Conservation (phyloP, 140 eudicot genomes). For the Erigeron philadelphicus region DNA sequence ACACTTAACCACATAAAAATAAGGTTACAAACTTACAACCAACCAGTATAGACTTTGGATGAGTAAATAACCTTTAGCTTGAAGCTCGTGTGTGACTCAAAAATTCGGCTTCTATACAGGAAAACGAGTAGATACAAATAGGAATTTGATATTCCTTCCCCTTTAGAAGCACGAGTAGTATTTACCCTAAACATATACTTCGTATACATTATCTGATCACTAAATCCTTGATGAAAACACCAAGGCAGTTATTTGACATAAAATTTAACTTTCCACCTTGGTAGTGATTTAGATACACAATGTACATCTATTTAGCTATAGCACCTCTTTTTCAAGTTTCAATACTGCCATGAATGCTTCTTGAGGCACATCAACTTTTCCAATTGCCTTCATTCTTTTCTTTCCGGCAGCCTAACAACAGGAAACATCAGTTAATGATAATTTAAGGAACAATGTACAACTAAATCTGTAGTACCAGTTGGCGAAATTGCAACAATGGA, state of each 20-base stretch:
- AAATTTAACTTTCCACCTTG: conserved; percentile 16
- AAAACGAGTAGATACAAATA: neutral
- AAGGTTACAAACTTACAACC: no score
- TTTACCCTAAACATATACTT: neutral
- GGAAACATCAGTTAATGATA: neutral
- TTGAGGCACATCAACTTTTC: conserved; percentile 93
- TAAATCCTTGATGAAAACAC: conserved; percentile 14
- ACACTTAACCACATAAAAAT: no score
- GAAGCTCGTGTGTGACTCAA: neutral
- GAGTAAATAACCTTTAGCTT: neutral
- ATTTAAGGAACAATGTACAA: neutral
- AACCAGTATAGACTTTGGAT: neutral
- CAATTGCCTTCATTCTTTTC: conserved; percentile 96
- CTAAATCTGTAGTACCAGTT: neutral
- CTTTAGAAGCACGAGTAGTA: conserved; percentile 10
- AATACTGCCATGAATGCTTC: conserved; percentile 98
- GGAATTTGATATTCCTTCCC: conserved; percentile 21
- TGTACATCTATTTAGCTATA: conserved; percentile 36
- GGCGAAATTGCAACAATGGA: no score
- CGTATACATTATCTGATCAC: conserved; percentile 11
- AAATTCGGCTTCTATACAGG: neutral
- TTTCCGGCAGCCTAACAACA: conserved; percentile 81
- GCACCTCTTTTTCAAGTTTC: conserved; percentile 92
- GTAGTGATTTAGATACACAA: conserved; percentile 32
- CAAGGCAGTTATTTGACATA: conserved; percentile 2